Percentiles rank a stretch among this genome's conserved stretches.
These are phyloP conservation scores for Sphaceloma murrayae DNA, from an alignment of 2,329 filamentous ascomycete species.

Conservation along the genomic window DNA sequence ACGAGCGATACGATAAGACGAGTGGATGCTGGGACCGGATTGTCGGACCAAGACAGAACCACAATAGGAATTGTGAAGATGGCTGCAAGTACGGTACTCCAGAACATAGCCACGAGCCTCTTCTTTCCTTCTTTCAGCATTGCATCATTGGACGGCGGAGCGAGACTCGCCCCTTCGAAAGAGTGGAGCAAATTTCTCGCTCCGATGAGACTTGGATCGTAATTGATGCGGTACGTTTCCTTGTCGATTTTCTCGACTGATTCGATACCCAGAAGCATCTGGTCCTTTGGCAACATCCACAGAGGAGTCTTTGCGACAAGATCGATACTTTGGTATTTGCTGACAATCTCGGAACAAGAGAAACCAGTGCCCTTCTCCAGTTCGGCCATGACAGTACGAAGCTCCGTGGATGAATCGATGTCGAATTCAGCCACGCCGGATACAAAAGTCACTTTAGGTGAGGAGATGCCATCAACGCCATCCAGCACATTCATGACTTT, in stretches of 20 bases:
- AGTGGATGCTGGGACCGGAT: constrained; percentile 32
- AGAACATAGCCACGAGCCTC: constrained; percentile 44
- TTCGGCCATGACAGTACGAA: constrained; percentile 38
- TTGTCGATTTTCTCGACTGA: constrained; percentile 28
- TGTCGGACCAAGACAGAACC: constrained; percentile 57
- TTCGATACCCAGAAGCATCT: background rate
- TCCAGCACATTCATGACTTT: constrained; percentile 49
- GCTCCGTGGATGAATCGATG: constrained; percentile 35
- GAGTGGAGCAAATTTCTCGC: constrained; percentile 37
- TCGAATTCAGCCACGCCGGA: constrained; percentile 57
- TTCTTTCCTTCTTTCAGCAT: constrained; percentile 38
- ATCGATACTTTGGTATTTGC: background rate
- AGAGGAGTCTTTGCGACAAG: background rate
- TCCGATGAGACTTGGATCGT: constrained; percentile 41
- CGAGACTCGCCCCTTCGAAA: constrained; percentile 19
- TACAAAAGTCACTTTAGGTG: constrained; percentile 55
- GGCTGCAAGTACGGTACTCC: constrained; percentile 28
- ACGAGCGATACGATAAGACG: constrained; percentile 33
- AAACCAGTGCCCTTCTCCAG: constrained; percentile 53
- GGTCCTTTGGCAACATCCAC: background rate
- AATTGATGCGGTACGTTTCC: constrained; percentile 35
- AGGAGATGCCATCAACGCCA: constrained; percentile 40
- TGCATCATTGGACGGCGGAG: constrained; percentile 38
- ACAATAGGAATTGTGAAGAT: constrained; percentile 39
- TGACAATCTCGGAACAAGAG: constrained; percentile 24